Base-by-base conservation (phyloP, 2,329 filamentous ascomycete species). In the Paraphoma sp. region DNA sequence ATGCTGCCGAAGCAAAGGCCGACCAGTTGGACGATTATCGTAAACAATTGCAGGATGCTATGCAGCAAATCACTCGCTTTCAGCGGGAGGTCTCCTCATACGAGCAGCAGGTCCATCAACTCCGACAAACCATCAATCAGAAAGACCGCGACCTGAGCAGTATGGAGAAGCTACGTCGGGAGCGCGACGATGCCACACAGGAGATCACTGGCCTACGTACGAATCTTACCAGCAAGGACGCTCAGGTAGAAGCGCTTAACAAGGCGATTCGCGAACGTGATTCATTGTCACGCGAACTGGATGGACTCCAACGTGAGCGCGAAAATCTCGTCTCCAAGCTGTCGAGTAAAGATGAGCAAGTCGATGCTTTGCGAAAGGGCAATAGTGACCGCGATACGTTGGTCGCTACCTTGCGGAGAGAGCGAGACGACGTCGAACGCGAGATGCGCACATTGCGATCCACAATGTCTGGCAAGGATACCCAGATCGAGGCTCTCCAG, bases 1-100 rank as follows among this genome's bases (percentile, higher is more conserved):
- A 76, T 54, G 63, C 69, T 16, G 70, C 74, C 4, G 73, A 77
- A 54, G 62, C 68, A 16, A 69, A 69, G 38, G 69, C 68, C 14
- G 74, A 76, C 46, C 70, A 78, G 53, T 62, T 77, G 2, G 75
- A 78, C 23, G 70, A 74, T 36, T 73, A 64, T 59, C 72, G 72
- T 36, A 66, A 62, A 50, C 74, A 77, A 38, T 60, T 77, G 16
- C 69, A 70, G 48, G 69, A 76, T 40, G 66, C 70, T 1, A 70
- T 68, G 57, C 74, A 77, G 28, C 71, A 75, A 30, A 65, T 72
- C 43, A 69, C 69, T 10, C 71, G 68, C 29, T 62, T 75, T 28
- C 68, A 74, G 42, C 62, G 58, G 9, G 69, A 74, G 11, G 65
- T 64, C 7, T 63, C 63, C 0, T 53, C 63, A 3, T 75, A 70